phyloP scores from a whole-genome alignment of 495 filamentous ascomycete genomes.

The Aspergillus ostianus region DNA sequence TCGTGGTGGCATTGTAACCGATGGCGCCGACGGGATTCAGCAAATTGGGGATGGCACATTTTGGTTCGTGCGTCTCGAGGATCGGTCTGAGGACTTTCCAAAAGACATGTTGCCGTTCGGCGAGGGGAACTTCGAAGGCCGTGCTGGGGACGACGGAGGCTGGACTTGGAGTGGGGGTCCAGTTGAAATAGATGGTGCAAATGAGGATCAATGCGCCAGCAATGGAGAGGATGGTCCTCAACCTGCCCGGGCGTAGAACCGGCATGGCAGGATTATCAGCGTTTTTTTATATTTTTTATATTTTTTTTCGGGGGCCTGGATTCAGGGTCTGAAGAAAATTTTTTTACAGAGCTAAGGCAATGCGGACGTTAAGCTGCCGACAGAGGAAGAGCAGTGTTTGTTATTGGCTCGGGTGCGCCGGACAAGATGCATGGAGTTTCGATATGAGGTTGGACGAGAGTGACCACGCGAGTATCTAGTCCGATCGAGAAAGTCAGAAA shows the following conservation, averaged over 20 bases:
- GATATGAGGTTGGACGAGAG: not conserved
- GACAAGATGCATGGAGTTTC: not conserved
- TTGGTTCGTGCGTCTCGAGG: constrained; percentile 32
- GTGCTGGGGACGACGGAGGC: constrained; percentile 39
- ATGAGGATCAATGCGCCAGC: constrained; percentile 32
- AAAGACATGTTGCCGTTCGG: constrained; percentile 39
- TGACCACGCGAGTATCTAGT: not conserved
- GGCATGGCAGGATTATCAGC: constrained; percentile 19
- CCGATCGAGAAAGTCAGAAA: not conserved
- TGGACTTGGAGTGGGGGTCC: constrained; percentile 37
- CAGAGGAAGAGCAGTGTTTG: not conserved
- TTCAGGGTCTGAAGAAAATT: not conserved
- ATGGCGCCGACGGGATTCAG: constrained; percentile 19
- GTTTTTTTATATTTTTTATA: too few species aligned
- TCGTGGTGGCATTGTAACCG: constrained; percentile 35
- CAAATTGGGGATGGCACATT: constrained; percentile 30
- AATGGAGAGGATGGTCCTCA: constrained; percentile 32
- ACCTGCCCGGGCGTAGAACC: constrained; percentile 31
- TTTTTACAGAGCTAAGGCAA: not conserved
- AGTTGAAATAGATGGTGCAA: constrained; percentile 39
- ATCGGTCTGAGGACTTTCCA: constrained; percentile 40
- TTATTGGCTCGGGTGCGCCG: not conserved
- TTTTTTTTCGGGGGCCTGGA: not conserved
- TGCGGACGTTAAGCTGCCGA: not conserved
- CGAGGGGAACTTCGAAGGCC: constrained; percentile 36